Conservation (phyloP, 169 alveolate genomes). For the Amoebophrya sp. region DNA sequence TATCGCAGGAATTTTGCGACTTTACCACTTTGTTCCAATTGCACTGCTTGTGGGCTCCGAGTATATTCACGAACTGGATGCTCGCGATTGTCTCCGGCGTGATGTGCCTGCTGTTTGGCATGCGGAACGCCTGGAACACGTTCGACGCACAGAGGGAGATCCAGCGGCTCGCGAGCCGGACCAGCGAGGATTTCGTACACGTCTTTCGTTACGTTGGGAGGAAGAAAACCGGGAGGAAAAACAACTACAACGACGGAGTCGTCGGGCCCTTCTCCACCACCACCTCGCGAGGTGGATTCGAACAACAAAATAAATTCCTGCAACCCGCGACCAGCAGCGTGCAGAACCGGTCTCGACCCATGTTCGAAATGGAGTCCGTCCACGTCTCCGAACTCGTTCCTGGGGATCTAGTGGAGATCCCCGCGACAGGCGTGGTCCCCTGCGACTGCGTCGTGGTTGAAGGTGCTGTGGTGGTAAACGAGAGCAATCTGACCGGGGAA, state of each 20-base stretch:
- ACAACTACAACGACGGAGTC: constrained; percentile 3
- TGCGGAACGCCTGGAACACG: not conserved
- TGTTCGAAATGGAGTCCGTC: not conserved
- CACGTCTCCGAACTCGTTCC: not conserved
- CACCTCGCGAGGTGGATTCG: too few species aligned
- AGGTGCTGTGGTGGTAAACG: constrained; percentile 24
- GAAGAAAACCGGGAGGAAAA: too few species aligned
- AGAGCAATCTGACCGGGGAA: constrained; percentile 27
- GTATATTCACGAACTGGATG: not conserved
- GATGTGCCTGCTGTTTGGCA: not conserved
- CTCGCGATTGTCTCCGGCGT: not conserved
- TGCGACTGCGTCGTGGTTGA: constrained; percentile 27
- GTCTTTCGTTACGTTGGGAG: not conserved
- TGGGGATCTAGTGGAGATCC: not conserved
- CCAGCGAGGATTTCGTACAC: not conserved
- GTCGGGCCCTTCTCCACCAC: not conserved
- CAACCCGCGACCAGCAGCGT: not conserved
- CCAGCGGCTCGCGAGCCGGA: not conserved
- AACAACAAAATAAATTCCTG: not conserved
- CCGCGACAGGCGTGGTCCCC: not conserved
- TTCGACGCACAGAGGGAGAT: not conserved
- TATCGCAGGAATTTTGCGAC: not conserved
- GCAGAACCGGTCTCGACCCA: not conserved
- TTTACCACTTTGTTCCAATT: not conserved
- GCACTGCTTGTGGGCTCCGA: not conserved